Conservation (phyloP, 108 stramenopile genomes). For the Nitzschia inconspicua region DNA sequence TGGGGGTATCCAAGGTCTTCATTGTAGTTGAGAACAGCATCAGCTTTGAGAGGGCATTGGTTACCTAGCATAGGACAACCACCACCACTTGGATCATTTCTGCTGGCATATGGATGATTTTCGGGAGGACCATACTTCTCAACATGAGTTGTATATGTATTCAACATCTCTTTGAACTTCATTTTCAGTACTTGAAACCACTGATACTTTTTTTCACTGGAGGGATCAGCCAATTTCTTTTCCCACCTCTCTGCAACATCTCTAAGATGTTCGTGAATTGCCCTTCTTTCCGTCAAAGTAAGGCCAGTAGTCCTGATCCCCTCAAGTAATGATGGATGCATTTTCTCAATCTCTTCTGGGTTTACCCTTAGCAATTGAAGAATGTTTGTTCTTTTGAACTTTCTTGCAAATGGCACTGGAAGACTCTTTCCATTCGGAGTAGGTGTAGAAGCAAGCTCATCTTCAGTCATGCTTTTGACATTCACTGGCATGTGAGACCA, state of each 20-base stretch:
- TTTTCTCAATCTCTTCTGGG: constrained; percentile 33
- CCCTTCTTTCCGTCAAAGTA: constrained; percentile 43
- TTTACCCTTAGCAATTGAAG: constrained; percentile 37
- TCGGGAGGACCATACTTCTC: constrained; percentile 35
- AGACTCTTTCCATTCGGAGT: constrained; percentile 41
- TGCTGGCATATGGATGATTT: constrained; percentile 30
- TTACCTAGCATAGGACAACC: constrained; percentile 37
- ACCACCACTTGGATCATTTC: constrained; percentile 20
- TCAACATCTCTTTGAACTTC: constrained; percentile 35
- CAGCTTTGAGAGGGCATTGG: constrained; percentile 36
- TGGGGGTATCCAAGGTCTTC: constrained; percentile 34
- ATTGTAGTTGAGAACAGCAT: constrained; percentile 17
- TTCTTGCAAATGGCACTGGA: constrained; percentile 28
- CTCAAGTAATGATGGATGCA: constrained; percentile 40
- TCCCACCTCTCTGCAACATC: constrained; percentile 19
- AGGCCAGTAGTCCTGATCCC: constrained; percentile 36
- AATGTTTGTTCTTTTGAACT: constrained; percentile 43
- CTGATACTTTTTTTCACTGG: constrained; percentile 21
- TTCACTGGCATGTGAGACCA: constrained; percentile 41
- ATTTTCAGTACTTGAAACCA: constrained; percentile 29
- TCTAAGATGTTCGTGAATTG: constrained; percentile 35
- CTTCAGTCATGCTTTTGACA: constrained; percentile 27
- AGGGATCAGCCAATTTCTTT: constrained; percentile 11
- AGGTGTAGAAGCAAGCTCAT: constrained; percentile 10
- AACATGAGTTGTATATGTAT: constrained; percentile 19